Conservation (phyloP, 2,329 filamentous ascomycete species). For the Xylaria sp. region DNA sequence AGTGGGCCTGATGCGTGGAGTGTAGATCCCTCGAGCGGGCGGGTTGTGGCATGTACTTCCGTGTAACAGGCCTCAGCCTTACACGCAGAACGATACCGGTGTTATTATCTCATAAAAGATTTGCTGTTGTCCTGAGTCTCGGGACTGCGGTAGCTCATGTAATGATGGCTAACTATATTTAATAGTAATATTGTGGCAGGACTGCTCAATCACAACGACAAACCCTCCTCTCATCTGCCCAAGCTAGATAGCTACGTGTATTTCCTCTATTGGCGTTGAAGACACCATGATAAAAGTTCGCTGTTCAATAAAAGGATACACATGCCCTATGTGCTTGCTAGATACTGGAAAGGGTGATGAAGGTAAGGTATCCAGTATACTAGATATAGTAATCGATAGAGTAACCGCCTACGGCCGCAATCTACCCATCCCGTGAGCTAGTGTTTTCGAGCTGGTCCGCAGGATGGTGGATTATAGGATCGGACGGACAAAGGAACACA, state of each 20-base stretch:
- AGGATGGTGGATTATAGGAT: not conserved
- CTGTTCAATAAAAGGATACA: not conserved
- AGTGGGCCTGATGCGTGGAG: no score
- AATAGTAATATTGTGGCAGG: no score
- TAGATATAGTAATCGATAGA: not conserved
- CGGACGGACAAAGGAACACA: not conserved
- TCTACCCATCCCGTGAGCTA: no score
- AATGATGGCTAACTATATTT: not conserved
- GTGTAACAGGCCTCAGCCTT: slow-evolving; percentile 16
- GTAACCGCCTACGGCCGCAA: not conserved
- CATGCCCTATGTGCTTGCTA: not conserved
- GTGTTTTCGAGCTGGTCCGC: not conserved
- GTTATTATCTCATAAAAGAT: not conserved
- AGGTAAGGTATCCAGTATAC: not conserved
- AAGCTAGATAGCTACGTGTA: not conserved
- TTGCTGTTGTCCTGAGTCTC: not conserved
- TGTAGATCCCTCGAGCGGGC: not conserved
- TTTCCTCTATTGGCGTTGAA: not conserved
- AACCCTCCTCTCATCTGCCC: not conserved
- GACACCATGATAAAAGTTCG: not conserved
- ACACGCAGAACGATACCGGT: not conserved
- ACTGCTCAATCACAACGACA: not conserved
- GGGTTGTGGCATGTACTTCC: slow-evolving; percentile 13
- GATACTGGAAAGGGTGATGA: no score
- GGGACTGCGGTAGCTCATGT: not conserved